Evolutionary conservation across 805 yeast species (phyloP), one percentile per base, ranked within the genome.

Genomic region (Limtongia smithiae): DNA sequence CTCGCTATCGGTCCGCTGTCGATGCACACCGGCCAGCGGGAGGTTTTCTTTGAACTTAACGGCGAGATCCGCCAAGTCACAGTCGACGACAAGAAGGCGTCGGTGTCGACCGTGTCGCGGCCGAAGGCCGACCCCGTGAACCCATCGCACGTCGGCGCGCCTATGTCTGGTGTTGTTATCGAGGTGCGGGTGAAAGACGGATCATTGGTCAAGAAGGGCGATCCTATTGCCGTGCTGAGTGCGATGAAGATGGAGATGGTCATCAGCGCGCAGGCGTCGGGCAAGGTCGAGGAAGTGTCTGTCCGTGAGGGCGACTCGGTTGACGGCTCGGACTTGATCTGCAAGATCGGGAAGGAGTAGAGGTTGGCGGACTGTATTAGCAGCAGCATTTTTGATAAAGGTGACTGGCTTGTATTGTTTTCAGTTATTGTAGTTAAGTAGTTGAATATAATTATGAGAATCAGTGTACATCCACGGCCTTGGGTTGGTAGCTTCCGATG

Each of bases 241-340:
- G 98, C 98, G 57, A 91, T 91, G 98, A 91, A 91, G 80, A 91
- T 91, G 98, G 98, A 93, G 75, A 93, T 93, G 97, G 95, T 93
- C 44, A 90, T 91, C 62, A 80, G 88, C 67, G 91, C 98, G 20
- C 95, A 95, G 47, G 84, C 81, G 51, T 77, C 83, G 51, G 99
- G 98, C 68, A 80, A 78, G 65, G 80, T 93, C 55, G 82, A 83
- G 41, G 87, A 83, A 20, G 77, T 93, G 18, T 68, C 76, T 41
- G 84, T 88, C 58, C 82, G 82, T 69, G 94, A 87, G 66, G 95
- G 96, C 61, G 98, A 93, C 64, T 83, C 91, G 44, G 97, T 93
- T 41, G 98, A 90, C 64, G 95, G 97, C 46, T 82, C 85, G 57
- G 99, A 93, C 68, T 75, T 93, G 69, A 75, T 94, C 58, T 82